These are phyloP conservation scores for Extremus antarcticus DNA, from an alignment of 495 filamentous ascomycete genomes.

Conservation along the genomic window DNA sequence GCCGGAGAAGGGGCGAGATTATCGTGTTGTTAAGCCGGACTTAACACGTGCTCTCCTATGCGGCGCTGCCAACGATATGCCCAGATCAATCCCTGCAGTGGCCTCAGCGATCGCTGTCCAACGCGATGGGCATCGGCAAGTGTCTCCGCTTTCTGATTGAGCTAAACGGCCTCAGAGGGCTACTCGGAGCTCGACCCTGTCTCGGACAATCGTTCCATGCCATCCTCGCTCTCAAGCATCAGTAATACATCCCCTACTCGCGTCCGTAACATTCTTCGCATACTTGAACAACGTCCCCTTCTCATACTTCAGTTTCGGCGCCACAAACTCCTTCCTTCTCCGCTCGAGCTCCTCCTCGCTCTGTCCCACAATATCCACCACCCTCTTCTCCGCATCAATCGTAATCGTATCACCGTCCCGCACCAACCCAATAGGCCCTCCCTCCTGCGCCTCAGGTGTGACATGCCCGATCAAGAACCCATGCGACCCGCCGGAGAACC, in stretches of 20 bases:
- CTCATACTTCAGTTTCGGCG: slow-evolving; percentile 54
- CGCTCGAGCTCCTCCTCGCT: slow-evolving; percentile 51
- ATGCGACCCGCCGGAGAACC: slow-evolving; percentile 68
- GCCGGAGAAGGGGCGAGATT: too few species aligned
- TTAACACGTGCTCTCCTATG: too few species aligned
- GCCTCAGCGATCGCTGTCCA: too few species aligned
- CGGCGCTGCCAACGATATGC: too few species aligned
- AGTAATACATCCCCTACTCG: slow-evolving; percentile 71
- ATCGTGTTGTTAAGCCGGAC: too few species aligned
- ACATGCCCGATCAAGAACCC: slow-evolving; percentile 72
- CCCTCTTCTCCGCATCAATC: slow-evolving; percentile 58
- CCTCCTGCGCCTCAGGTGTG: slow-evolving; percentile 59
- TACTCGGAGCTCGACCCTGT: too few species aligned
- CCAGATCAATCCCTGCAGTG: too few species aligned
- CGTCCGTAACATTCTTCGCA: slow-evolving; percentile 53
- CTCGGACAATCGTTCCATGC: neutral
- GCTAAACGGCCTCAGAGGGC: too few species aligned
- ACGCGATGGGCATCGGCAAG: too few species aligned
- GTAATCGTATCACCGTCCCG: slow-evolving; percentile 56
- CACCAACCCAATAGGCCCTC: slow-evolving; percentile 59
- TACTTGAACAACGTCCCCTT: slow-evolving; percentile 74
- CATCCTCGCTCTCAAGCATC: slow-evolving; percentile 36
- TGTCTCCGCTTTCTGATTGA: too few species aligned
- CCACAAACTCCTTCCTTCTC: slow-evolving; percentile 53
- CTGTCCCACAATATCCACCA: slow-evolving; percentile 48